phyloP scores from a whole-genome alignment of 169 alveolate genomes.

The Besnoitia besnoiti region DNA sequence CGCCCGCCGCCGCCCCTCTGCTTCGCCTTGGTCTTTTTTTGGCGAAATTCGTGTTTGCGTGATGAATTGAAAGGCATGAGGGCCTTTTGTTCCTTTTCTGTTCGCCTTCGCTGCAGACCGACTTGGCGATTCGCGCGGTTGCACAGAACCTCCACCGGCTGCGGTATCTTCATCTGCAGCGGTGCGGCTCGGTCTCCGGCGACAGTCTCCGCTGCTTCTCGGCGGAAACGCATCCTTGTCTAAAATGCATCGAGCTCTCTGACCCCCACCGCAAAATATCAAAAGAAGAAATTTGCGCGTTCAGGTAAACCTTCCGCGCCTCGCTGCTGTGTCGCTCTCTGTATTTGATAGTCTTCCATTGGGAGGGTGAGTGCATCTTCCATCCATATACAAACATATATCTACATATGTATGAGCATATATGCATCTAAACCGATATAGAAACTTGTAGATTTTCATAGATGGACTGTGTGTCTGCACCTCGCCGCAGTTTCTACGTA shows the following conservation, averaged over 20 bases:
- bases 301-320: background rate
- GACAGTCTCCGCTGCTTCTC: background rate
- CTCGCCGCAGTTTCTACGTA: background rate
- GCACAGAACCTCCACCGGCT: background rate
- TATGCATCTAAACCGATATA: background rate
- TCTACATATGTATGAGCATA: background rate
- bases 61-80: background rate
- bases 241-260: conserved; percentile 29
- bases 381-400: background rate
- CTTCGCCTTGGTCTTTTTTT: background rate
- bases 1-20: background rate
- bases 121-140: background rate
- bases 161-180: conserved; percentile 31
- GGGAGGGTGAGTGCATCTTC: too few relatives aligned
- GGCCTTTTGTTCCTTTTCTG: background rate
- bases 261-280: background rate
- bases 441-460: too few relatives aligned
- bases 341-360: background rate
- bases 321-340: background rate
- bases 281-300: background rate
- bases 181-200: conserved; percentile 1
- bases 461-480: background rate
- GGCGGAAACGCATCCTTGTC: conserved; percentile 18
- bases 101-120: background rate
- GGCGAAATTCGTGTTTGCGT: background rate